Conservation (phyloP, 208 protist genomes). For the Trichomonas tenax region DNA sequence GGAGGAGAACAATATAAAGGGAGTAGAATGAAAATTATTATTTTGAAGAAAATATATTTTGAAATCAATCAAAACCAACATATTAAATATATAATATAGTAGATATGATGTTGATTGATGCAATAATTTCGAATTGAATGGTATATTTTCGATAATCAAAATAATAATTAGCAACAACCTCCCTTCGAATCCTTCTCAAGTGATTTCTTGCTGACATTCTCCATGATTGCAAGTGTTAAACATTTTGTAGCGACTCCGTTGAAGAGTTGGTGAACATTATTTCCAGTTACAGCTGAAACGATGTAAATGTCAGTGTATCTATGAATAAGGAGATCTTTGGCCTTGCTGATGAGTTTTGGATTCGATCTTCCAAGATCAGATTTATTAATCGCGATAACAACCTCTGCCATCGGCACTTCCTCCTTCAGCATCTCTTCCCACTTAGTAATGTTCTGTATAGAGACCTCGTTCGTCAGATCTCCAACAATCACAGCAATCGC, state of each 20-base stretch:
- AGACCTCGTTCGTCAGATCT: neutral
- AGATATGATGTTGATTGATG: too few relatives aligned
- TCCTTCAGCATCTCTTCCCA: neutral
- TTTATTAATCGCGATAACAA: neutral
- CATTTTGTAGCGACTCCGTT: neutral
- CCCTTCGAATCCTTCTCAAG: too few relatives aligned
- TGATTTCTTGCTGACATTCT: too few relatives aligned
- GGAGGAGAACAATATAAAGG: too few relatives aligned
- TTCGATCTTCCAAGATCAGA: neutral
- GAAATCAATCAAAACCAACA: too few relatives aligned
- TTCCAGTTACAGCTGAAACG: neutral
- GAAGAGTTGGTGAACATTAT: neutral
- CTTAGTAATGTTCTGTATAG: neutral
- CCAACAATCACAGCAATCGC: neutral
- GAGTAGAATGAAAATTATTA: too few relatives aligned
- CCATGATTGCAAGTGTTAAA: neutral
- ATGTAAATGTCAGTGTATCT: neutral
- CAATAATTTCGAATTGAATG: too few relatives aligned
- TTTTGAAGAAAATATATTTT: too few relatives aligned
- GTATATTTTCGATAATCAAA: too few relatives aligned
- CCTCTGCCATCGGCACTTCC: neutral
- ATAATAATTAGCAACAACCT: too few relatives aligned
- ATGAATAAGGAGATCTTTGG: neutral
- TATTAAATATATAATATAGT: too few relatives aligned
- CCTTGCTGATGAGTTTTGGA: neutral